These are phyloP conservation scores for Eucalyptus polyanthemos DNA, from an alignment of 345 rosid species.

Conservation along the genomic window DNA sequence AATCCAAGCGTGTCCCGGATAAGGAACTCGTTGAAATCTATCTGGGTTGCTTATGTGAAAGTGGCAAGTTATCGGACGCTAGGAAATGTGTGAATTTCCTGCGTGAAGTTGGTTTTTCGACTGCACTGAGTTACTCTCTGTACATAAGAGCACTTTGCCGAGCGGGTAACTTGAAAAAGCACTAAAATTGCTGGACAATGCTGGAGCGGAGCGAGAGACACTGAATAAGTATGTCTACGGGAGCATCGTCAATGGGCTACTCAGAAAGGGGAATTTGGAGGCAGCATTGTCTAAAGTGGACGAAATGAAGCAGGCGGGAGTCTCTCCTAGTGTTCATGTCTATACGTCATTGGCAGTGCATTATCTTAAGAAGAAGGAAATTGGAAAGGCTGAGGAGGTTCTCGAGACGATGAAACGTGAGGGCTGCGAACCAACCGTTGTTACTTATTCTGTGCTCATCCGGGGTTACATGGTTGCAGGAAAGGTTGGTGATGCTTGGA, in stretches of 20 bases:
- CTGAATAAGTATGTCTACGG: conserved; percentile 42
- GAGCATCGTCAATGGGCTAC: conserved; percentile 54
- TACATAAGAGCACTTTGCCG: conserved; percentile 72
- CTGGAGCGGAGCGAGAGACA: conserved; percentile 17
- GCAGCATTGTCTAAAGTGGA: conserved; percentile 56
- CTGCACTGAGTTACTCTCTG: conserved; percentile 38
- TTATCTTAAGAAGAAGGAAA: conserved; percentile 56
- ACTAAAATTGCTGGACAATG: conserved; percentile 17
- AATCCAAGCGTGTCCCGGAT: conserved; percentile 37
- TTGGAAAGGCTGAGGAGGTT: conserved; percentile 28
- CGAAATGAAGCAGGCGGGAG: conserved; percentile 46
- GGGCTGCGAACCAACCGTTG: conserved; percentile 42
- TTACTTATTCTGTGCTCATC: conserved; percentile 66
- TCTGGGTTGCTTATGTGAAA: conserved; percentile 60
- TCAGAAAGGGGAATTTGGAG: conserved; percentile 40
- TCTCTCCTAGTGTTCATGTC: conserved; percentile 48
- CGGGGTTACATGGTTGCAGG: conserved; percentile 52
- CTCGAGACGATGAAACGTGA: conserved; percentile 36
- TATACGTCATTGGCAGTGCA: conserved; percentile 63
- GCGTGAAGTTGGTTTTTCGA: conserved; percentile 37
- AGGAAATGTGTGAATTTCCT: conserved; percentile 35
- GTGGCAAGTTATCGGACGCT: conserved; percentile 31
- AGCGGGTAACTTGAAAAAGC: conserved; percentile 59
- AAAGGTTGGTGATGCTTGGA: conserved; percentile 42
- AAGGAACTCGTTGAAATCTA: conserved; percentile 50